Conservation (phyloP, 2,329 filamentous ascomycete species). For the Ophiosphaerella herpotricha region DNA sequence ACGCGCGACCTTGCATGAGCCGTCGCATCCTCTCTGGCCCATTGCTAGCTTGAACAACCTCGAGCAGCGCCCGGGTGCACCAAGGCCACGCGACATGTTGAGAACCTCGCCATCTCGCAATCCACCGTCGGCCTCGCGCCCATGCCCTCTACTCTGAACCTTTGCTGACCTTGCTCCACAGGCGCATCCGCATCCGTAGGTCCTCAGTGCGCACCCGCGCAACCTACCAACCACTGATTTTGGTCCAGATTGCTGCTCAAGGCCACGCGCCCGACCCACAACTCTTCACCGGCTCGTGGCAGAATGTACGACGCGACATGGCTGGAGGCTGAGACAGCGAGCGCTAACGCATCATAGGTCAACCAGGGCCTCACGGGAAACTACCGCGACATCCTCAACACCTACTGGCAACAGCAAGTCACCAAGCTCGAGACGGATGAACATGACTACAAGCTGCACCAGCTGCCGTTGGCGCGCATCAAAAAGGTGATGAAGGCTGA, state of each 20-base stretch:
- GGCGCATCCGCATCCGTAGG: conserved; percentile 72
- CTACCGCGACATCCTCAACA: conserved; percentile 96
- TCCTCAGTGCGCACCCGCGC: conserved; percentile 29
- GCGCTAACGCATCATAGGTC: conserved; percentile 62
- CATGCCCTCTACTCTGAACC: not conserved
- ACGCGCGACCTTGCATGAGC: not conserved
- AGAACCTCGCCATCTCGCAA: not conserved
- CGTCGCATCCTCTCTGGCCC: not conserved
- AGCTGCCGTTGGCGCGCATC: conserved; percentile 94
- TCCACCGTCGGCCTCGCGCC: not conserved
- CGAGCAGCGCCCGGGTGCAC: not conserved
- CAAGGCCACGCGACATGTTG: not conserved
- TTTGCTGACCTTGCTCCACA: conserved; percentile 35
- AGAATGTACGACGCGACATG: conserved; percentile 68
- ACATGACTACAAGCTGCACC: conserved; percentile 98
- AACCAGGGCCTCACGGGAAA: conserved; percentile 91
- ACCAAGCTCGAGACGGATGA: conserved; percentile 91
- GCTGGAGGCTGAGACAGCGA: not conserved
- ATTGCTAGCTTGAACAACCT: conserved; percentile 1
- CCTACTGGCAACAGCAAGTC: conserved; percentile 99
- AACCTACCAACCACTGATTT: conserved; percentile 33
- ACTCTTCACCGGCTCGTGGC: conserved; percentile 92
- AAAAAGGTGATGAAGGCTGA: conserved; percentile 99
- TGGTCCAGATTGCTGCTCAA: conserved; percentile 75
- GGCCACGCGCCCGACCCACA: conserved; percentile 88